Base-by-base conservation (phyloP, 108 stramenopile genomes). In the Thalassiosira profunda region DNA sequence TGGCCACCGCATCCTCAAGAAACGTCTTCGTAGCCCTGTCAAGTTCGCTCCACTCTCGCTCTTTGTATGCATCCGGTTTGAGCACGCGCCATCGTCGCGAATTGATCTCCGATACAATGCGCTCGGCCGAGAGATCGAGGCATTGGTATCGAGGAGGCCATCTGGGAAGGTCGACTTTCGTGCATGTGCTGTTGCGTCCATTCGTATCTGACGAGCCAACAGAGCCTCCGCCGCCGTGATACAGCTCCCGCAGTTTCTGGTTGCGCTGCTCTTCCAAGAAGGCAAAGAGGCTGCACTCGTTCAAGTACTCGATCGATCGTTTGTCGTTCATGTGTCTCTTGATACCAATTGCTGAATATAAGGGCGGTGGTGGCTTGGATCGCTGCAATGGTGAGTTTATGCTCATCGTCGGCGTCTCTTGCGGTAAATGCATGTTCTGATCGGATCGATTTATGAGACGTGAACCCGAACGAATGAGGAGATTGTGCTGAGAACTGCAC, bases 81-180 rank as follows among this genome's bases (percentile, higher is more conserved):
- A 34, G 46, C 63, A 51, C 38, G 2, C 38, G 28, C 23, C 48
- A 42, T n/a, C 31, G 29, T 1, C 37, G 48, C 23, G 24, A 6
- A 8, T 49, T 30, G 17, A 49, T 11, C 38, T 33, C 25, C 10
- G 63, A 31, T 25, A 38, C 15, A 21, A 65, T 26, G 51, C 63
- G 40, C 21, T 70, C 51, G 15, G 37, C 51, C 1, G 70, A 30
- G 0, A 42, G 35, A 11, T 70, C 34, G n/a, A 60, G 46, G 23
- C 52, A 20, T 30, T 70, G 59, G 35, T 70, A 70, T 29, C 70
- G 24, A 20, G 70, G 70, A 61, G 70, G 70, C 20, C 51, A 40
- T 6, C 20, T 59, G 3, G 47, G 59, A 14, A 48, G 37, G 8
- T 36, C 3, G 29, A 15, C 46, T 40, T 38, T 25, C 46, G 44